Evolutionary conservation across 2,329 filamentous ascomycete genomes (phyloP), one percentile per base, ranked within the genome.

Genomic region (Colletotrichum destructivum): DNA sequence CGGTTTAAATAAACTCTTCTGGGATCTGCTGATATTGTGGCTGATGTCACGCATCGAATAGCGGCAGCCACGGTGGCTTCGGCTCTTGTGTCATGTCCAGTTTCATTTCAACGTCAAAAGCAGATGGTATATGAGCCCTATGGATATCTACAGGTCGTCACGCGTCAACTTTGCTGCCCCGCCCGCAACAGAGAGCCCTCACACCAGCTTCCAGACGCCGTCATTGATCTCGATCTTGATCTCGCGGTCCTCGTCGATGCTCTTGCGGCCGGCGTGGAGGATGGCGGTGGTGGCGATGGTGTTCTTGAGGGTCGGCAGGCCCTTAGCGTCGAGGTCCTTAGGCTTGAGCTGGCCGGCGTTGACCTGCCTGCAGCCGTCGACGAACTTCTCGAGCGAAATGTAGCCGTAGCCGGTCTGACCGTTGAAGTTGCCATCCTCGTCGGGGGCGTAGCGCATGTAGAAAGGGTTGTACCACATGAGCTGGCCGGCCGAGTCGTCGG

Each of bases 401-500:
- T 98, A 98, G 44, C 95, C 95, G 81, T 98, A 98, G 31, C 95
- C 95, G 8, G 91, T 92, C 84, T 98, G 95, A 46, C 95, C 95
- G 66, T 90, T 91, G 81, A 98, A 98, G 84, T 98, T 97, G 66
- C 95, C 96, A 81, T 97, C 94, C 84, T 98, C 95, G 78, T 98
- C 95, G 23, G 95, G 95, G 15, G 95, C 94, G 78, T 98, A 98
- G 77, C 93, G 92, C 94, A 97, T 97, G 84, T 97, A 97, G 83
- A 97, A 97, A 80, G 95, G 95, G 82, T 98, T 98, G 81, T 94
- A 93, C 94, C 95, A 98, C 79, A 92, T 88, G 73, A 98, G 83
- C 79, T 91, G 88, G 51, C 89, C 89, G 2, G 85, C 84, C 23
- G 83, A 88, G 80, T 98, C 95, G 75, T 95, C 93, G n/a, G 95